Percentiles rank a stretch among this genome's conserved stretches.
phyloP scores from a whole-genome alignment of 306 rosid genomes.

The Ammopiptanthus mongolicus region DNA sequence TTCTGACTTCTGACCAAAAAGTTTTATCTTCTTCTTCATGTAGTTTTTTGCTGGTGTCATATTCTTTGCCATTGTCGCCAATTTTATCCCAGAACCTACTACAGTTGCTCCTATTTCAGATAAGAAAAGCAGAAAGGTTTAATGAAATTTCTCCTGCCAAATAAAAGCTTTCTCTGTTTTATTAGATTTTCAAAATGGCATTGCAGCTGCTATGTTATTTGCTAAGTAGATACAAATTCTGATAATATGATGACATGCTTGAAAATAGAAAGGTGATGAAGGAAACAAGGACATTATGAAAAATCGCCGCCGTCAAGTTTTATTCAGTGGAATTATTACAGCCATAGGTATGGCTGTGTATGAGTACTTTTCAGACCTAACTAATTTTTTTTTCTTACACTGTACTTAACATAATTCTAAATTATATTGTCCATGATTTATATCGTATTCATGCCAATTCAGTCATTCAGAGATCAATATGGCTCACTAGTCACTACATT shows the following conservation, averaged over 20 bases:
- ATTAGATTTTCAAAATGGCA: conserved; percentile 6
- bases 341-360: conserved; percentile 63
- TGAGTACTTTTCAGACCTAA: conserved; percentile 2
- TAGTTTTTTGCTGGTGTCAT: conserved; percentile 94
- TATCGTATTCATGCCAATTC: not conserved
- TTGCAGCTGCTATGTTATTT: not conserved
- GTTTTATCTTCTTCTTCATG: conserved; percentile 20
- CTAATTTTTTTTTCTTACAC: not conserved
- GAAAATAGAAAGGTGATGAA: conserved; percentile 55
- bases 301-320: conserved; percentile 85
- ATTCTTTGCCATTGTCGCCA: conserved; percentile 74
- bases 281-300: conserved; percentile 71
- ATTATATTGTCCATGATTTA: not conserved
- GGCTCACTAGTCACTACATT: not conserved
- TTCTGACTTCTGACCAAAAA: conserved; percentile 9
- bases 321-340: conserved; percentile 73
- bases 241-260: conserved; percentile 27
- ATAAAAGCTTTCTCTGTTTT: not conserved
- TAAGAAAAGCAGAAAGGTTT: conserved; percentile 59
- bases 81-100: conserved; percentile 86
- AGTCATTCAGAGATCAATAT: not conserved
- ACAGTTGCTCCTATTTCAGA: conserved; percentile 55
- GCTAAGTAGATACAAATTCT: conserved; percentile 10
- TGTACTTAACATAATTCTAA: not conserved
- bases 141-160: not conserved